Conservation (phyloP, 176 grass and related monocot genomes). For the Ananas comosus region DNA sequence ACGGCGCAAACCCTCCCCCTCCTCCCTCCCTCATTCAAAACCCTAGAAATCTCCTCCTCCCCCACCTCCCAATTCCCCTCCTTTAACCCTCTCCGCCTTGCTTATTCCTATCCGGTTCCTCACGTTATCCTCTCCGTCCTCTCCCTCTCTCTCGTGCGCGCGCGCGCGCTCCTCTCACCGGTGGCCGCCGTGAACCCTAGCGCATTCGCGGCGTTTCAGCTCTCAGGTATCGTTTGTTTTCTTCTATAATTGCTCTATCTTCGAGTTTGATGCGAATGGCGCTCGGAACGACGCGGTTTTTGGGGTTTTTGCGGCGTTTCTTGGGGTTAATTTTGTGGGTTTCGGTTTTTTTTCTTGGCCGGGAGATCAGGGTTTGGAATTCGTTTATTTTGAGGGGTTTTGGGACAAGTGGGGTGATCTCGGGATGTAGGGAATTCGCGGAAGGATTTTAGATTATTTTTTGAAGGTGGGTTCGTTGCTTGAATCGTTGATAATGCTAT, state of each 20-base stretch:
- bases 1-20: not conserved
- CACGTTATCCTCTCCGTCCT: not conserved
- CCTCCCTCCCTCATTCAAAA: not conserved
- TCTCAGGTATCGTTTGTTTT: not conserved
- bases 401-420: no score
- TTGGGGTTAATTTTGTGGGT: no score
- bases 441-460: no score
- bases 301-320: no score
- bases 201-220: constrained; percentile 1
- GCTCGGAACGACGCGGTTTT: not conserved
- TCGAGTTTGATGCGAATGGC: not conserved
- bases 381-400: no score
- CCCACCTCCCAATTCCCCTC: not conserved
- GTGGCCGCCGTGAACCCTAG: not conserved
- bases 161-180: not conserved
- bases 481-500: no score
- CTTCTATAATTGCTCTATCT: not conserved
- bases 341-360: no score
- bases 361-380: no score
- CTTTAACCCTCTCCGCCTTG: not conserved
- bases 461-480: no score
- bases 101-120: no score
- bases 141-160: not conserved
- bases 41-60: not conserved
- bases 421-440: no score